A percentile compares a stretch with the other conserved stretches of the same genome.
These are phyloP conservation scores for Capsella bursapastoris DNA, from an alignment of 345 rosid species.

Conservation along the genomic window DNA sequence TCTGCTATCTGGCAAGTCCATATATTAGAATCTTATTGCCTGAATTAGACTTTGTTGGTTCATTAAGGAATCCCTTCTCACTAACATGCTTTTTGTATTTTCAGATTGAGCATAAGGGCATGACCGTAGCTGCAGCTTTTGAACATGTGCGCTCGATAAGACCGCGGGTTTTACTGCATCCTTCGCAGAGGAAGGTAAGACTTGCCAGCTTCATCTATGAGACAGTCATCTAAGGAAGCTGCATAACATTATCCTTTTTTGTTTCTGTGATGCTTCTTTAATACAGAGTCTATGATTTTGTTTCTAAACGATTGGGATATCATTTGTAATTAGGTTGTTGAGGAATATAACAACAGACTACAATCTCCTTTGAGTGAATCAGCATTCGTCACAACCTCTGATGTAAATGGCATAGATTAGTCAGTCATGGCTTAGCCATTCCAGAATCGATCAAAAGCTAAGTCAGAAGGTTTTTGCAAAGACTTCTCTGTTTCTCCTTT, in stretches of 20 bases:
- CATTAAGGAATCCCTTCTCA: not conserved
- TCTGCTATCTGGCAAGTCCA: constrained; percentile 72
- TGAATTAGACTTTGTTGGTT: not conserved
- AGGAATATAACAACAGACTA: constrained; percentile 33
- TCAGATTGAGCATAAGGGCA: constrained; percentile 59
- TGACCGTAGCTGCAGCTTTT: constrained; percentile 65
- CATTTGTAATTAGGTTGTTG: constrained; percentile 28
- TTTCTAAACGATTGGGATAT: constrained; percentile 18
- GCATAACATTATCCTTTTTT: not conserved
- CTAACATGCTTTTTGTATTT: not conserved
- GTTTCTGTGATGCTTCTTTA: constrained; percentile 5
- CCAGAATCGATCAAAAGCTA: constrained; percentile 8
- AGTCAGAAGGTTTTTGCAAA: constrained; percentile 18
- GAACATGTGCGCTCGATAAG: constrained; percentile 64
- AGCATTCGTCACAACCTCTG: constrained; percentile 15
- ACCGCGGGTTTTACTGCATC: constrained; percentile 64
- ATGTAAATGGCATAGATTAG: constrained; percentile 8
- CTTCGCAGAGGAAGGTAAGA: constrained; percentile 62
- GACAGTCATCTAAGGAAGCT: not conserved
- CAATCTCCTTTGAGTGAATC: constrained; percentile 6
- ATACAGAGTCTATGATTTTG: constrained; percentile 23
- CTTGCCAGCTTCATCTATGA: not conserved
- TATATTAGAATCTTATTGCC: not conserved
- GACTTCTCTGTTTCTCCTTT: constrained; percentile 29
- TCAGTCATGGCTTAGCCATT: constrained; percentile 5